Percentiles rank a stretch among this genome's conserved stretches.
Evolutionary conservation across 345 rosid genomes (phyloP).

Genomic region (Arabidopsis suecica): DNA sequence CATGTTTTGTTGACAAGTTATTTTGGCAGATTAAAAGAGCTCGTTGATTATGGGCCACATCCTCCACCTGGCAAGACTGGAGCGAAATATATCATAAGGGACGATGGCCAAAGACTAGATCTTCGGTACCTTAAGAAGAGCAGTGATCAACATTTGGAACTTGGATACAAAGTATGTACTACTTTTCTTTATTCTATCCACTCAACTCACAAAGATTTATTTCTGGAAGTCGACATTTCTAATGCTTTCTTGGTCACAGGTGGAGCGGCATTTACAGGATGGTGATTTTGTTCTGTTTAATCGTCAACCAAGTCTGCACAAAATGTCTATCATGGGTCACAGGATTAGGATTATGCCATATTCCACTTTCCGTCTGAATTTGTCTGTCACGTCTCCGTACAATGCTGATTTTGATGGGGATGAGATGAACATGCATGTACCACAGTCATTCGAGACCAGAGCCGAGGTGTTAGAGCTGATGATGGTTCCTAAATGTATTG

Average conservation of each 20-base stretch:
- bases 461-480: conserved; percentile 96
- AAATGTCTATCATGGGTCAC: conserved; percentile 99
- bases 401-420: conserved; percentile 99
- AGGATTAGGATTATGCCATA: conserved; percentile 97
- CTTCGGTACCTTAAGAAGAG: conserved; percentile 98
- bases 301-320: conserved; percentile 98
- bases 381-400: conserved; percentile 96
- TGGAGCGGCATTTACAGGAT: conserved; percentile 92
- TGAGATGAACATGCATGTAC: conserved; percentile 99
- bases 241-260: conserved; percentile 56
- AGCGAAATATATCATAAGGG: conserved; percentile 94
- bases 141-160: conserved; percentile 97
- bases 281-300: conserved; percentile 94
- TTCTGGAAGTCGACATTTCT: conserved; percentile 16
- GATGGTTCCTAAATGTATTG: conserved; percentile 99
- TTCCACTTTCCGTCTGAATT: conserved; percentile 89
- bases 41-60: conserved; percentile 96
- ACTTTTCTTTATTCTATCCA: conserved; percentile 14
- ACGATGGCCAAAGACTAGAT: conserved; percentile 98
- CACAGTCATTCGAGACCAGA: conserved; percentile 95
- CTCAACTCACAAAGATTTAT: neutral
- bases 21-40: conserved; percentile 78
- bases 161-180: conserved; percentile 74
- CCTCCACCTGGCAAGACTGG: conserved; percentile 99
- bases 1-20: conserved; percentile 8